Conservation (phyloP, 1,139 yeast species). For the Spathaspora sp. region DNA sequence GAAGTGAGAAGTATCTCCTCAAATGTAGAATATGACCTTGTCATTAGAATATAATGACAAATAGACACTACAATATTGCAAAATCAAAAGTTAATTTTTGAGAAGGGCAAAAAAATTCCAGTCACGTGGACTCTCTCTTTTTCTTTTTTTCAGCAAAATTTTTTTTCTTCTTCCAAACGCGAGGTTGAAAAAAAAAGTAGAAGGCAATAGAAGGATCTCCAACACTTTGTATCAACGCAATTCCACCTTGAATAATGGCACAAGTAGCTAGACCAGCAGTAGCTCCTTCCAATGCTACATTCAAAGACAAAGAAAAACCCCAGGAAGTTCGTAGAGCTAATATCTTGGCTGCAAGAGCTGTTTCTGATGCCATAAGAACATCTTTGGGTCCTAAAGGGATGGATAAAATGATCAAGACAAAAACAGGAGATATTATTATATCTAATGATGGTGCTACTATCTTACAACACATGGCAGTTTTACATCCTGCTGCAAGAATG, state of each 20-base stretch:
- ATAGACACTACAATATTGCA: not conserved
- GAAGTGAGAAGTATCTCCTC: conserved; percentile 39
- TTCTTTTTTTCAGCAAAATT: conserved; percentile 1
- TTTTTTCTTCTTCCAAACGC: conserved; percentile 2
- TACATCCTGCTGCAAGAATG: conserved; percentile 99
- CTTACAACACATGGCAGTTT: conserved; percentile 93
- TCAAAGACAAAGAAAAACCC: conserved; percentile 94
- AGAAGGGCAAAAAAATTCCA: not conserved
- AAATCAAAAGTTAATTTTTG: not conserved
- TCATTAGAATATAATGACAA: conserved; percentile 3
- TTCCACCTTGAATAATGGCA: conserved; percentile 11
- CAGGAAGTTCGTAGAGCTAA: conserved; percentile 94
- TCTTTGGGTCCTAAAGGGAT: conserved; percentile 98
- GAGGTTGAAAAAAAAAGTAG: not conserved
- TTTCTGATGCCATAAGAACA: conserved; percentile 96
- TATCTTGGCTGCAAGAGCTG: conserved; percentile 94
- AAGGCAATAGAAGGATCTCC: not conserved
- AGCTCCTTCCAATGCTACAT: conserved; percentile 79
- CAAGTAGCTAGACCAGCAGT: conserved; percentile 21
- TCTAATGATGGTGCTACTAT: conserved; percentile 98
- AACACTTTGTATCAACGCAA: too few species aligned
- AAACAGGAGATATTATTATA: conserved; percentile 87
- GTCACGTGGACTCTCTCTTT: conserved; percentile 4
- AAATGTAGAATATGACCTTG: conserved; percentile 23
- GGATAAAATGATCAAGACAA: conserved; percentile 98